These are phyloP conservation scores for Tetrapisispora phaffii DNA, from an alignment of 805 yeast genomes.

Conservation along the genomic window DNA sequence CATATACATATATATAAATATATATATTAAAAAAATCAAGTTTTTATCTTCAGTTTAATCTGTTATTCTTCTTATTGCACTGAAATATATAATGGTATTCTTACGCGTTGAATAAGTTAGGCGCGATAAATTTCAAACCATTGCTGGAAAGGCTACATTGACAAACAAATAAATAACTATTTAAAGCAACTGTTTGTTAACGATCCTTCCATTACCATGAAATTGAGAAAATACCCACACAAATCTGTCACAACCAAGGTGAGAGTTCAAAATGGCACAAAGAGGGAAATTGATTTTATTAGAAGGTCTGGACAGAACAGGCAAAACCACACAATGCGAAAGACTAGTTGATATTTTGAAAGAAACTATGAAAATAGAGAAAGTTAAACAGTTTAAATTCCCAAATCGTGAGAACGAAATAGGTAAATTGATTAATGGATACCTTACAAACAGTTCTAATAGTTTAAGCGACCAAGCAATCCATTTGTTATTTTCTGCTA, in stretches of 20 bases:
- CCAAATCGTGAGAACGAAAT: constrained; percentile 81
- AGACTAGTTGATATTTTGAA: constrained; percentile 29
- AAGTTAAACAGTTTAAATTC: constrained; percentile 43
- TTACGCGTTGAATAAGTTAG: background rate
- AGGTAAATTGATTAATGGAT: constrained; percentile 69
- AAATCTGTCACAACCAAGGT: too few relatives aligned
- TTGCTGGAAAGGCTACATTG: too few relatives aligned
- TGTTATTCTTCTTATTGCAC: too few relatives aligned
- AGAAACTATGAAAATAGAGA: constrained; percentile 26
- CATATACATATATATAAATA: too few relatives aligned
- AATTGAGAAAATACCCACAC: too few relatives aligned
- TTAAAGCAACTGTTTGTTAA: too few relatives aligned
- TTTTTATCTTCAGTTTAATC: background rate
- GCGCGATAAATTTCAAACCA: background rate
- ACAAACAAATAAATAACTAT: too few relatives aligned
- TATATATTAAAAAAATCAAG: too few relatives aligned
- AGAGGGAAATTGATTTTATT: constrained; percentile 71
- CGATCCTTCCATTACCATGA: too few relatives aligned
- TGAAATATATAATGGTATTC: too few relatives aligned
- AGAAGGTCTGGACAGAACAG: constrained; percentile 93
- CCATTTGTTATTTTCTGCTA: constrained; percentile 83
- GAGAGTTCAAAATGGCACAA: constrained; percentile 4
- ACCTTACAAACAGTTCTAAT: constrained; percentile 44
- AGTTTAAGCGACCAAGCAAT: constrained; percentile 65
- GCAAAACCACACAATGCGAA: constrained; percentile 77